Evolutionary conservation across 345 rosid species (phyloP), one percentile per base, ranked within the genome.

Genomic region (Melastoma malabathricum): DNA sequence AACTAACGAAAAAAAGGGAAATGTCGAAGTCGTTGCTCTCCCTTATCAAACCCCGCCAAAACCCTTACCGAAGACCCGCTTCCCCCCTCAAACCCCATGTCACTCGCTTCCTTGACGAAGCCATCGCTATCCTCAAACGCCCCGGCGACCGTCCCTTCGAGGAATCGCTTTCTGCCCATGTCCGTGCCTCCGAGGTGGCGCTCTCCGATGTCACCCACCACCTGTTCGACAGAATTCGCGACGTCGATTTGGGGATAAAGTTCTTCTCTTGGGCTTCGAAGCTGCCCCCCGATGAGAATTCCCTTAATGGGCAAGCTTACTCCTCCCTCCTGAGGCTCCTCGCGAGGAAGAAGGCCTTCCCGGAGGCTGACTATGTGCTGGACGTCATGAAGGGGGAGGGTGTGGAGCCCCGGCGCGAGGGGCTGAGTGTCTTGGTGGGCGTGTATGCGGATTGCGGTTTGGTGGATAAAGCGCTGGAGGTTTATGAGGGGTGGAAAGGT

Each of bases 11-110:
- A 47, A 23, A 7, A n/a, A 14, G 9, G 19, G 57, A 29, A 46
- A 85, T 85, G 97, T 85, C 97, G 60, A 89, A 75, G 67, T 60
- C 69, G 58, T 72, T 89, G 50, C 77, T 84, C 57, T 77, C 97
- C 60, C 78, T 72, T 48, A 77, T 89, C 58, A 81, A 72, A 66
- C 95, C 89, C 44, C 64, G 59, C n/a, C 63, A 57, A 48, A 62
- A 58, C 59, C 66, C 47, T 1, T 5, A 58, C 43, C 62, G 48
- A 22, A 45, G 6, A 29, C 38, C 38, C 50, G 64, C 61, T 8
- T 47, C 65, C 55, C 65, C 67, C 23, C 48, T 49, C 2, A 54
- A 83, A 18, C 70, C 75, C 45, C 65, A 46, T 45, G 41, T 76
- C 61, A 76, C 58, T 45, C 48, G 49, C 27, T 75, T 77, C 47